Evolutionary conservation across 2,329 filamentous ascomycete species (phyloP), one percentile per base, ranked within the genome.

Genomic region (Didymosphaeria variabile): DNA sequence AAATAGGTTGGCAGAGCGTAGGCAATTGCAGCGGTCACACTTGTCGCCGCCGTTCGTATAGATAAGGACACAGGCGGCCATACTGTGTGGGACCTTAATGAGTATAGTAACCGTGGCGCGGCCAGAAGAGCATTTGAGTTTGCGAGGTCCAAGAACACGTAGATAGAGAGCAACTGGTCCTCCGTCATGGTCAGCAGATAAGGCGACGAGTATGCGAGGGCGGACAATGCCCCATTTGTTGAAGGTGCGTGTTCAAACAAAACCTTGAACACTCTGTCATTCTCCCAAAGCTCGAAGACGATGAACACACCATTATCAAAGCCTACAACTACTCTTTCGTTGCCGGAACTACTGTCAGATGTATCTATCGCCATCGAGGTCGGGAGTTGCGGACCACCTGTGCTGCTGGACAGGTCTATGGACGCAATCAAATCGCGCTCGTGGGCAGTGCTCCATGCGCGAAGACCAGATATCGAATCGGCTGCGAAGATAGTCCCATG

Each of bases 51-150:
- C 29, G 84, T 86, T n/a, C 93, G 88, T 40, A 98, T 86, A 0
- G 92, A 94, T n/a, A 97, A 80, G 0, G 93, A 92, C 10, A 96
- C 81, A 1, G 94, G 94, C 2, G 90, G 86, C 72, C 90, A 88
- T 1, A 91, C 90, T 3, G 90, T 94, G 70, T 93, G 89, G 12
- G 94, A 96, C 72, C 88, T 89, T 21, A 97, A 84, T 0, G 91
- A 94, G 8, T 91, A 90, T 32, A 97, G 80, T 32, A 95, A 83
- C 59, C 83, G 82, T 1, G 89, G 88, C 26, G 80, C 73, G 7
- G 76, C 66, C 12, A 78, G 53, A 17, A 57, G 57, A 13, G 60
- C 55, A 15, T 56, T 47, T 6, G 44, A 61, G 15, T 58, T 61
- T 13, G 57, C 49, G 32, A 65, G 55, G 7, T 75, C 63, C 3